Evolutionary conservation across 108 stramenopile genomes (phyloP).

Genomic region (Skeletonema tropicum): DNA sequence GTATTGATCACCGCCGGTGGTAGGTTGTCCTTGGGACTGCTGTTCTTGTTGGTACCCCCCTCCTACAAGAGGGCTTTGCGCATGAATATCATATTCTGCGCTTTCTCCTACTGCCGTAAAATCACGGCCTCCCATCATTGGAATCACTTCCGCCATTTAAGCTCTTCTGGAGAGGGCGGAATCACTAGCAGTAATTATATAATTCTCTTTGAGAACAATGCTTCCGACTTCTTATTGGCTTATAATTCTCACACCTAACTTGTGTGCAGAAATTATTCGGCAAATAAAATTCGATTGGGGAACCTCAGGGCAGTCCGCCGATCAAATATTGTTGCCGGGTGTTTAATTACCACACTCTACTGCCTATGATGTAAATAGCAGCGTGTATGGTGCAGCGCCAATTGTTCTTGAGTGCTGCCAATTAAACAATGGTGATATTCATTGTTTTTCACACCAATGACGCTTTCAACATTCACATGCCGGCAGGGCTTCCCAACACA

Average conservation of each 20-base stretch:
- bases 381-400: neutral
- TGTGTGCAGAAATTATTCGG: conserved; percentile 1
- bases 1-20: conserved; percentile 4
- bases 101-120: conserved; percentile 30
- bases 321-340: neutral
- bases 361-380: neutral
- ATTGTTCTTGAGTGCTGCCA: neutral
- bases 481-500: neutral
- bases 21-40: conserved; percentile 8
- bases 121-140: conserved; percentile 45
- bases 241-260: neutral
- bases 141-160: conserved; percentile 48
- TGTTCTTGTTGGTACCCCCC: neutral
- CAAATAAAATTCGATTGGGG: neutral
- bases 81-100: conserved; percentile 23
- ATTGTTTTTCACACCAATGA: neutral
- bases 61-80: conserved; percentile 12
- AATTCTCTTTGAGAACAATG: conserved; percentile 3
- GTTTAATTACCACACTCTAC: neutral
- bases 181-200: neutral
- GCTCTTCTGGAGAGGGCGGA: neutral
- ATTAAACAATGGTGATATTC: too few relatives aligned
- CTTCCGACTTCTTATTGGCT: neutral
- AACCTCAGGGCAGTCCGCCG: neutral
- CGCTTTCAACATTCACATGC: neutral